phyloP scores from a whole-genome alignment of 768 basidiomycete genomes.

The Pleurotus ostreatus region DNA sequence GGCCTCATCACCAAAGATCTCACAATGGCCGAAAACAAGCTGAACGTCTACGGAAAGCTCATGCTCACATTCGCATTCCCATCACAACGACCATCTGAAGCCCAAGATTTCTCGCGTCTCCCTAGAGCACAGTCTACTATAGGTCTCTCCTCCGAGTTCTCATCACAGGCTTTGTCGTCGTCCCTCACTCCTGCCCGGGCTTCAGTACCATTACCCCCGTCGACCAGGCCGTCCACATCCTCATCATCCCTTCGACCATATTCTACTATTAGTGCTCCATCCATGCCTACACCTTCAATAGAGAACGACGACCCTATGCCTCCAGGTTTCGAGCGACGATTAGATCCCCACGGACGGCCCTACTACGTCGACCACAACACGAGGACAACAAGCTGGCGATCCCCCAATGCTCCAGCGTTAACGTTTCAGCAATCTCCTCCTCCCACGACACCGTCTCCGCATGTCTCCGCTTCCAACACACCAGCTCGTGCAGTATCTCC shows the following conservation, averaged over 20 bases:
- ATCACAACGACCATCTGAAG: slow-evolving; percentile 17
- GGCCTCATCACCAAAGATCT: slow-evolving; percentile 76
- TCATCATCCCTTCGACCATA: background rate
- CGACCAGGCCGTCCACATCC: slow-evolving; percentile 7
- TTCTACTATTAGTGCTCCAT: slow-evolving; percentile 17
- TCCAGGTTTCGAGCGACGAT: slow-evolving; percentile 78
- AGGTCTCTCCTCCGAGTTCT: slow-evolving; percentile 1
- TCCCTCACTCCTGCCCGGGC: slow-evolving; percentile 3
- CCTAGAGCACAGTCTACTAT: slow-evolving; percentile 1
- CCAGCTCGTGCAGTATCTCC: slow-evolving; percentile 12
- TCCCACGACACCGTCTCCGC: slow-evolving; percentile 21
- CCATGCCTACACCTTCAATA: slow-evolving; percentile 17
- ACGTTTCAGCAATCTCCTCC: slow-evolving; percentile 13
- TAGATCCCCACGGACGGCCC: slow-evolving; percentile 63
- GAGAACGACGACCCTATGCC: slow-evolving; percentile 65
- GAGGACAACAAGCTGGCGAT: slow-evolving; percentile 78
- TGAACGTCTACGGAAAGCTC: slow-evolving; percentile 80
- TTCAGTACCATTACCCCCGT: slow-evolving; percentile 17
- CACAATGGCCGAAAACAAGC: slow-evolving; percentile 67
- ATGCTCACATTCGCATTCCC: slow-evolving; percentile 55
- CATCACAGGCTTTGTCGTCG: background rate
- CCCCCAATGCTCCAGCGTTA: slow-evolving; percentile 32
- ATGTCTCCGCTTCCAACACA: slow-evolving; percentile 17
- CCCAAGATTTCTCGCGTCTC: slow-evolving; percentile 1
- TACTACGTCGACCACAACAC: slow-evolving; percentile 90